A percentile compares a stretch with the other conserved stretches of the same genome.
Conservation (phyloP, 108 stramenopile genomes). For the Skeletonema marinoi region DNA sequence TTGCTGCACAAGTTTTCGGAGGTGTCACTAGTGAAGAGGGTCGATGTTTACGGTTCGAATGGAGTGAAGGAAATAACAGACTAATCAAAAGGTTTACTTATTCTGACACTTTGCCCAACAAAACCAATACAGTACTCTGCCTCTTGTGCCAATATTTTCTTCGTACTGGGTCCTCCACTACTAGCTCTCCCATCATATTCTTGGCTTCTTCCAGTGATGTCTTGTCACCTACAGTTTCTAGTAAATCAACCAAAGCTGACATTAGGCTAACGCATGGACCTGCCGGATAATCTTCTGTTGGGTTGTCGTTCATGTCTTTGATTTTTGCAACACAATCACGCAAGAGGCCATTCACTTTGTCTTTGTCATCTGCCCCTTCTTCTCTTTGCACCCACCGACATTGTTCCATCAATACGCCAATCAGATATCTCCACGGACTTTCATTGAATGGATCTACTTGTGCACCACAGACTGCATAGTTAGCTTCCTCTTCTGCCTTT, state of each 20-base stretch:
- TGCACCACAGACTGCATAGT: slow-evolving; percentile 65
- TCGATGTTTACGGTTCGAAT: slow-evolving; percentile 56
- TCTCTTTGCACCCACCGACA: slow-evolving; percentile 34
- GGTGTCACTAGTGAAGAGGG: slow-evolving; percentile 46
- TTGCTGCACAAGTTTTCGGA: slow-evolving; percentile 31
- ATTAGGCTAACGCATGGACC: slow-evolving; percentile 55
- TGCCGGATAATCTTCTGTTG: slow-evolving; percentile 16
- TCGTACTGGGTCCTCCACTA: slow-evolving; percentile 63
- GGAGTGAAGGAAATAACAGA: slow-evolving; percentile 1
- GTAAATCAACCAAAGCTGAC: slow-evolving; percentile 72
- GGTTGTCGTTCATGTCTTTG: slow-evolving; percentile 39
- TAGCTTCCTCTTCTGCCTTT: slow-evolving; percentile 53
- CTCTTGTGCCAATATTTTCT: slow-evolving; percentile 81
- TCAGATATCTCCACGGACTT: slow-evolving; percentile 81
- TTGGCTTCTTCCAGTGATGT: slow-evolving; percentile 51
- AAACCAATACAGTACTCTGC: slow-evolving; percentile 17
- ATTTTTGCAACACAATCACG: slow-evolving; percentile 31
- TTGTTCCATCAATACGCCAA: slow-evolving; percentile 79
- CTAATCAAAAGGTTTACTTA: background rate
- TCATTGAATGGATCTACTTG: slow-evolving; percentile 85
- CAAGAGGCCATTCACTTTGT: slow-evolving; percentile 13
- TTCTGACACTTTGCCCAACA: slow-evolving; percentile 3
- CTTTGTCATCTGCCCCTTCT: slow-evolving; percentile 16
- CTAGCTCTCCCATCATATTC: slow-evolving; percentile 46
- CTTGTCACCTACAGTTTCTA: slow-evolving; percentile 57